A percentile compares a stretch with the other conserved stretches of the same genome.
phyloP scores from a whole-genome alignment of 2,329 filamentous ascomycete genomes.

The Cercospora zeina region DNA sequence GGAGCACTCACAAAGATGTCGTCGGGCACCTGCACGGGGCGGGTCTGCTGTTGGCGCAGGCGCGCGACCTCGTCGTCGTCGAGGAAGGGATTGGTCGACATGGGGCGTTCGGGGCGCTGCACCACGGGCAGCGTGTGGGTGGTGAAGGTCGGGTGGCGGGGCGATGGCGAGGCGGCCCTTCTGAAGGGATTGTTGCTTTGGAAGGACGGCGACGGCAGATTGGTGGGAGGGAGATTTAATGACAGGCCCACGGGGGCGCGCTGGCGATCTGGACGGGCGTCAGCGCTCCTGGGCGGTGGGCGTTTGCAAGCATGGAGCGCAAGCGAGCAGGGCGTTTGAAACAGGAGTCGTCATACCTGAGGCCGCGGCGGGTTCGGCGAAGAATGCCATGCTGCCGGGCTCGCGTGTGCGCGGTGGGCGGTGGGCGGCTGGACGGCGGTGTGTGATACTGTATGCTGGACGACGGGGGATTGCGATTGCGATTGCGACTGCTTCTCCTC shows the following conservation, averaged over 20 bases:
- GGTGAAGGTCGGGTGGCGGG: constrained; percentile 27
- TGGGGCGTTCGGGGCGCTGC: constrained; percentile 50
- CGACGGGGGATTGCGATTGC: not conserved
- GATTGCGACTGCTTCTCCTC: constrained; percentile 11
- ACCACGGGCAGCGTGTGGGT: constrained; percentile 44
- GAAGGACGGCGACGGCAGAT: constrained; percentile 57
- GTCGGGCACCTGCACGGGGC: constrained; percentile 58
- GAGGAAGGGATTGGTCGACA: constrained; percentile 77
- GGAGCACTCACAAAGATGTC: constrained; percentile 71
- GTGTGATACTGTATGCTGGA: not conserved
- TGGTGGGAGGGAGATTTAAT: constrained; percentile 16
- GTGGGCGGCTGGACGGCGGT: not conserved
- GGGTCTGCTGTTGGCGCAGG: constrained; percentile 15
- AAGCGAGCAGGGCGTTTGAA: constrained; percentile 20
- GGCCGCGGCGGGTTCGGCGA: constrained; percentile 20
- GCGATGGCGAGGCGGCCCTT: constrained; percentile 54
- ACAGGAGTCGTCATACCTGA: constrained; percentile 27
- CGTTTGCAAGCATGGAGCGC: constrained; percentile 18
- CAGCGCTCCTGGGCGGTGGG: constrained; percentile 23
- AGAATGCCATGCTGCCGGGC: constrained; percentile 19
- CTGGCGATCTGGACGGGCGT: constrained; percentile 43
- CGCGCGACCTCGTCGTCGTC: constrained; percentile 42
- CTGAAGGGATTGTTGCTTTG: constrained; percentile 77
- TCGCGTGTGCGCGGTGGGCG: not conserved
- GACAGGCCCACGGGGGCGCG: constrained; percentile 44